Evolutionary conservation across 345 rosid species (phyloP).

Genomic region (Sisymbrium altissimum): DNA sequence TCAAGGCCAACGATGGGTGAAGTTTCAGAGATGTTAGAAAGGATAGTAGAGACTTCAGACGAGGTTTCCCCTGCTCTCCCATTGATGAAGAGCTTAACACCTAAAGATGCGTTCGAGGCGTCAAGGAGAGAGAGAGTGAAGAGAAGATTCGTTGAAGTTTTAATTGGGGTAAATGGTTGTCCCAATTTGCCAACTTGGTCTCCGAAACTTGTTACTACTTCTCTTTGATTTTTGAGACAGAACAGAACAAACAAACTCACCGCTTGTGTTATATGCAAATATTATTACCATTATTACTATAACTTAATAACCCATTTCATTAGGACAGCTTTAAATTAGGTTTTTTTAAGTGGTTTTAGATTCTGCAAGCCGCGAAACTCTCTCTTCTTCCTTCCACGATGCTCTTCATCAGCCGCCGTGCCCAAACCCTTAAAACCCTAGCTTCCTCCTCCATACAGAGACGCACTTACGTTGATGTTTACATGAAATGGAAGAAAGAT

Average conservation of each 20-base stretch:
- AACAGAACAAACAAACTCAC: not conserved
- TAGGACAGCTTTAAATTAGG: not conserved
- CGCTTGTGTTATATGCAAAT: conserved; percentile 14
- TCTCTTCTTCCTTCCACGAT: conserved; percentile 21
- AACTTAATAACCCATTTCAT: not conserved
- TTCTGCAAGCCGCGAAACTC: not conserved
- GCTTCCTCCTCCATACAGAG: conserved; percentile 34
- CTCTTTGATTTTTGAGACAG: conserved; percentile 2
- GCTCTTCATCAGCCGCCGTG: conserved; percentile 34
- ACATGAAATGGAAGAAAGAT: conserved; percentile 95
- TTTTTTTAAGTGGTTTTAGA: not conserved
- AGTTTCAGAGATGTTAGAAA: conserved; percentile 63
- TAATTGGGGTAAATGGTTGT: conserved; percentile 51
- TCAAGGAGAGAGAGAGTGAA: conserved; percentile 47
- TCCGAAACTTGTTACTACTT: conserved; percentile 41
- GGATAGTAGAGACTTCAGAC: conserved; percentile 49
- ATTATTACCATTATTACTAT: conserved; percentile 7
- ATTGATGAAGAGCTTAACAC: conserved; percentile 32
- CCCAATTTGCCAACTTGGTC: conserved; percentile 51
- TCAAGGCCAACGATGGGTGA: conserved; percentile 78
- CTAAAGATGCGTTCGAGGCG: conserved; percentile 34
- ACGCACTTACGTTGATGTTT: conserved; percentile 58
- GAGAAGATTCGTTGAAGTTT: conserved; percentile 47
- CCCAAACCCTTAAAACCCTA: conserved; percentile 38
- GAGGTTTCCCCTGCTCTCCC: conserved; percentile 40